Evolutionary conservation across 257 asterid species (phyloP).

Genomic region (Eustoma russellianum): DNA sequence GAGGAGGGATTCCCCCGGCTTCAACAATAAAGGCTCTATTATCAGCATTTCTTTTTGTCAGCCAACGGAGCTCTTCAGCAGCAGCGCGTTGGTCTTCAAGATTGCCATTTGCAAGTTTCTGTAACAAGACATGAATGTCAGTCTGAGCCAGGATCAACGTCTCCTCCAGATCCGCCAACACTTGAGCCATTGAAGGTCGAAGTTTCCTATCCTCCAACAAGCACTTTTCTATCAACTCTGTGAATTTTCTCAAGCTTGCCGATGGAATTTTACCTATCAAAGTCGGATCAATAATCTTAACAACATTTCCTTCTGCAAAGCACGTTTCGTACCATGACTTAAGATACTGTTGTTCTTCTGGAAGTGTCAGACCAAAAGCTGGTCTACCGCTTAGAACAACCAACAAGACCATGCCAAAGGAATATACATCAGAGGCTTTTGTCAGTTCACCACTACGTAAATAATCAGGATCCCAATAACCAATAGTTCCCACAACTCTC

Average conservation of each 20-base stretch:
- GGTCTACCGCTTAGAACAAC: conserved; percentile 3
- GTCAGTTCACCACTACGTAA: background rate
- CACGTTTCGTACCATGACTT: background rate
- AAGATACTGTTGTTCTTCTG: no score
- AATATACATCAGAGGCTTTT: conserved; percentile 14
- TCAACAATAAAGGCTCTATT: conserved; percentile 81
- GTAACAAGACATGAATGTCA: conserved; percentile 26
- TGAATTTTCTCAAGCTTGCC: conserved; percentile 1
- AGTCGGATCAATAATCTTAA: conserved; percentile 1
- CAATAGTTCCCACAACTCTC: conserved; percentile 5
- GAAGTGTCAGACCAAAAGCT: no score
- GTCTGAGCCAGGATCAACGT: no score
- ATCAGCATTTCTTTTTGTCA: conserved; percentile 44
- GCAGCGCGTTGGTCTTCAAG: conserved; percentile 83
- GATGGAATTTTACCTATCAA: background rate
- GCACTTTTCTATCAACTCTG: conserved; percentile 1
- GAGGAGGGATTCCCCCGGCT: conserved; percentile 86
- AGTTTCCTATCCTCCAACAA: background rate
- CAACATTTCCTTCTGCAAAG: conserved; percentile 2
- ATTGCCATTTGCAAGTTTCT: conserved; percentile 59
- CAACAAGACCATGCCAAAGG: conserved; percentile 15
- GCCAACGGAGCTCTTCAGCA: conserved; percentile 99
- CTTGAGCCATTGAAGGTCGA: no score
- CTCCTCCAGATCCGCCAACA: no score
- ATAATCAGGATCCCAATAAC: conserved; percentile 1